A percentile compares a stretch with the other conserved stretches of the same genome.
These are phyloP conservation scores for Vinca minor DNA, from an alignment of 257 asterid species.

Conservation along the genomic window DNA sequence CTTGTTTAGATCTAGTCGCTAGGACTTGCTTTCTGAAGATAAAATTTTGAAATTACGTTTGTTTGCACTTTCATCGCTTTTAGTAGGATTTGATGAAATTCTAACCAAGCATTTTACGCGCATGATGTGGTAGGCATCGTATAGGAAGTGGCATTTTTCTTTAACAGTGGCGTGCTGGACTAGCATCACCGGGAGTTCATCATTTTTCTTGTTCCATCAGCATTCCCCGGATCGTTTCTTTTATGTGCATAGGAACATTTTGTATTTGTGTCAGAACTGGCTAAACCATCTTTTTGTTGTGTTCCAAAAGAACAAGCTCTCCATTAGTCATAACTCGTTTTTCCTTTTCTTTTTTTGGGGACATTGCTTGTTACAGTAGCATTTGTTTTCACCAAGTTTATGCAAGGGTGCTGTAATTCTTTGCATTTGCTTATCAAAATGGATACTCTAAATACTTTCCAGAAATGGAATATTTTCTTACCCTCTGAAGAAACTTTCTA, in stretches of 20 bases:
- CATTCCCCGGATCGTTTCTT: not conserved
- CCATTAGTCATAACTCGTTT: not conserved
- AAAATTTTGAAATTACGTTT: not conserved
- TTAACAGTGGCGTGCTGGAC: not conserved
- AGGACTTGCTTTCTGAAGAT: not conserved
- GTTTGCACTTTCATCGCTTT: not conserved
- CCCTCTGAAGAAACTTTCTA: not conserved
- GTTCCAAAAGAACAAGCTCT: too few relatives aligned
- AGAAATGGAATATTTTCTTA: not conserved
- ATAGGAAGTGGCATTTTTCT: not conserved
- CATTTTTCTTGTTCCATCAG: not conserved
- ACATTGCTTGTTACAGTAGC: not conserved
- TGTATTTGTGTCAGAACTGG: too few relatives aligned
- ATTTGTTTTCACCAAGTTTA: not conserved
- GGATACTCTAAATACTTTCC: too few relatives aligned
- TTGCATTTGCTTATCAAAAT: not conserved
- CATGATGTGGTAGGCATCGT: not conserved
- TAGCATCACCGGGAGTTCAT: too few relatives aligned
- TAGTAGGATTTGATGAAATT: not conserved
- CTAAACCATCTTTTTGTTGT: too few relatives aligned
- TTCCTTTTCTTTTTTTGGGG: not conserved
- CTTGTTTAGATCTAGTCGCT: not conserved
- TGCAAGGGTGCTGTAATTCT: not conserved
- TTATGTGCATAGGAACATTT: conserved; percentile 7
- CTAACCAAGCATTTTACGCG: not conserved